These are phyloP conservation scores for Annona squamosa DNA, from an alignment of 164 flowering plant species.

Conservation along the genomic window DNA sequence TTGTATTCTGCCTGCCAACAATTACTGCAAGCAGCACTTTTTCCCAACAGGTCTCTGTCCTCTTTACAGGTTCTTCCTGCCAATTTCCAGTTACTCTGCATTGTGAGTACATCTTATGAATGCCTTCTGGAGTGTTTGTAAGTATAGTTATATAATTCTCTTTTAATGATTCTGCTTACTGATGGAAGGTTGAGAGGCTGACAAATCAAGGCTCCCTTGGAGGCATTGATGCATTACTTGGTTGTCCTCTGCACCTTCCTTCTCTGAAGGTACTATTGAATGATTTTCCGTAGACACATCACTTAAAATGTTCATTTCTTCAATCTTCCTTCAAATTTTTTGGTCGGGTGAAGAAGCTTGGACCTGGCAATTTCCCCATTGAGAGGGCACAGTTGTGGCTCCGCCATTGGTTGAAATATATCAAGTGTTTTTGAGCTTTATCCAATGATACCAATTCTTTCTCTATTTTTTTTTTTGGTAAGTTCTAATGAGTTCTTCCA, in stretches of 20 bases:
- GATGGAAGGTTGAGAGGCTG: conserved; percentile 62
- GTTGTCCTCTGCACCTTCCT: conserved; percentile 83
- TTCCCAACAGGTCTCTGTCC: conserved; percentile 43
- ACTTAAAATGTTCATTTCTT: background rate
- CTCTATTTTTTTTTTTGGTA: too few relatives aligned
- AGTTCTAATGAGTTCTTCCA: too few relatives aligned
- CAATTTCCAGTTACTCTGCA: conserved; percentile 53
- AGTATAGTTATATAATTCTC: background rate
- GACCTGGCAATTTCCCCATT: too few relatives aligned
- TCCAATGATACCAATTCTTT: too few relatives aligned
- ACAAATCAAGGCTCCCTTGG: conserved; percentile 85
- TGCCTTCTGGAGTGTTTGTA: conserved; percentile 2
- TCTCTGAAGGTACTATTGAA: conserved; percentile 49
- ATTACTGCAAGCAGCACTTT: conserved; percentile 8
- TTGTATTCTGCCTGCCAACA: background rate
- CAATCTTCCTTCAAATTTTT: too few relatives aligned
- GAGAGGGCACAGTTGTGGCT: too few relatives aligned
- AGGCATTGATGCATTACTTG: conserved; percentile 89
- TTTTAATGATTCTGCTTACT: conserved; percentile 6
- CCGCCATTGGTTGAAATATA: too few relatives aligned
- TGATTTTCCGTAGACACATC: background rate
- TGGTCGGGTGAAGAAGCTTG: too few relatives aligned
- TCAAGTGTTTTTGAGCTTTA: too few relatives aligned
- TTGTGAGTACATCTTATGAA: conserved; percentile 33
- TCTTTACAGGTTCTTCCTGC: conserved; percentile 63